A percentile compares a stretch with the other conserved stretches of the same genome.
These are phyloP conservation scores for Phytophthora pistaciae DNA, from an alignment of 352 stramenopile genomes.

Conservation along the genomic window DNA sequence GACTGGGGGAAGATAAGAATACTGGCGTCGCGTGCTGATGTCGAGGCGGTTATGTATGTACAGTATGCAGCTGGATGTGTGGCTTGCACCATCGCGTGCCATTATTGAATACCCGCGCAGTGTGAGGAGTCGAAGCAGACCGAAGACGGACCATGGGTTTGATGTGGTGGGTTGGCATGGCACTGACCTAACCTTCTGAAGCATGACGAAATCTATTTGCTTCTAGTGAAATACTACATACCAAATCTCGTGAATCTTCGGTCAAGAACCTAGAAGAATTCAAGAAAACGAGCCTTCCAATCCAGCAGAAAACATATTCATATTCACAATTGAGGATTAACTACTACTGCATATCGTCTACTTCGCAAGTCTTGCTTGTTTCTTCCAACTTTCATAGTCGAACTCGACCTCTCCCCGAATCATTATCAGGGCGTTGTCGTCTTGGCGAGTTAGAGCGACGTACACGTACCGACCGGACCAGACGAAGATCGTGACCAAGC, in stretches of 20 bases:
- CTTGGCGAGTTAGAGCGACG: conserved; percentile 2
- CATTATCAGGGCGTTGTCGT: conserved; percentile 14
- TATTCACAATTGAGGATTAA: too few species aligned
- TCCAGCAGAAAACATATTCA: too few species aligned
- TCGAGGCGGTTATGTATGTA: conserved; percentile 3
- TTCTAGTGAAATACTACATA: background rate
- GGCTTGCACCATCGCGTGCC: background rate
- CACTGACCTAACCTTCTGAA: background rate
- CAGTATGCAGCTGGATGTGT: background rate
- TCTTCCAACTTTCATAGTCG: conserved; percentile 26
- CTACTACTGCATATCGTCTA: too few species aligned
- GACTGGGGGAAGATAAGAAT: conserved; percentile 30
- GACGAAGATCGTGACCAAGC: conserved; percentile 16
- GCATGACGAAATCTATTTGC: background rate
- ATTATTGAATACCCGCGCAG: background rate
- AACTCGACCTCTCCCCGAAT: conserved; percentile 19
- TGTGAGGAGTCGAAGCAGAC: background rate
- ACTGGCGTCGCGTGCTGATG: conserved; percentile 21
- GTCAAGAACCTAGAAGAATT: background rate
- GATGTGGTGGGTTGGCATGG: background rate
- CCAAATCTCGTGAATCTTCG: background rate
- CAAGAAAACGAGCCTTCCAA: background rate
- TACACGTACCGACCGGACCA: conserved; percentile 13
- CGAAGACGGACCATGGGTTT: background rate
- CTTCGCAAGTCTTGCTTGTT: background rate